Evolutionary conservation across 805 yeast species (phyloP).

Genomic region (Suhomyces kilbournensis): DNA sequence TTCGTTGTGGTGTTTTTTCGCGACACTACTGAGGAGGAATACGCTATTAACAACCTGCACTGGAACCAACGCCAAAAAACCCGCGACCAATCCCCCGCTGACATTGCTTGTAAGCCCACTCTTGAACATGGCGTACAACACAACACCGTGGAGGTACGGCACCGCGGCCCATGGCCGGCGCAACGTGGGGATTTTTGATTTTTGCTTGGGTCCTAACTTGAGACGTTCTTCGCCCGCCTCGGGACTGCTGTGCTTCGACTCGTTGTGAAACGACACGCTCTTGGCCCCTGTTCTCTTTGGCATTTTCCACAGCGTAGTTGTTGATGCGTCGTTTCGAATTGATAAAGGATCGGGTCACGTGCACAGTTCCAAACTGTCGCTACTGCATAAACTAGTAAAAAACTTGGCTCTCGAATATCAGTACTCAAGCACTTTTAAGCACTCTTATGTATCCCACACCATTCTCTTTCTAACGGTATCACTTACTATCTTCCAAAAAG

Average conservation of each 20-base stretch:
- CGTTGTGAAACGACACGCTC: constrained; percentile 19
- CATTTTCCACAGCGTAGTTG: not conserved
- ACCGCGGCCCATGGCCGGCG: constrained; percentile 14
- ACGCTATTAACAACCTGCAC: constrained; percentile 22
- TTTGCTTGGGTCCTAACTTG: not conserved
- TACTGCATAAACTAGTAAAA: too few species aligned
- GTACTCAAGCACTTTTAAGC: too few species aligned
- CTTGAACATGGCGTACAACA: constrained; percentile 28
- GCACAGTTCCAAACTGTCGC: too few species aligned
- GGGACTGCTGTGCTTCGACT: not conserved
- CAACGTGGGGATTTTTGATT: constrained; percentile 12
- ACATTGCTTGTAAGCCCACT: constrained; percentile 27
- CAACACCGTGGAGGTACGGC: constrained; percentile 29
- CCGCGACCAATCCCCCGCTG: constrained; percentile 20
- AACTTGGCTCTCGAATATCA: too few species aligned
- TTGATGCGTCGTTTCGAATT: not conserved
- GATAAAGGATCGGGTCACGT: not conserved
- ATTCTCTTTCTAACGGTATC: too few species aligned
- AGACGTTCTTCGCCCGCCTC: not conserved
- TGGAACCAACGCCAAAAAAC: constrained; percentile 22
- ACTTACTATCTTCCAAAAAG: too few species aligned
- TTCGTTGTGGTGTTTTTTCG: constrained; percentile 7
- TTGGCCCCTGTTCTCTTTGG: constrained; percentile 12
- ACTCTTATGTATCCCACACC: too few species aligned
- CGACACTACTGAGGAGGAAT: constrained; percentile 3